Evolutionary conservation across 129 eudicot genomes (phyloP).

Genomic region (Mikania micrantha): DNA sequence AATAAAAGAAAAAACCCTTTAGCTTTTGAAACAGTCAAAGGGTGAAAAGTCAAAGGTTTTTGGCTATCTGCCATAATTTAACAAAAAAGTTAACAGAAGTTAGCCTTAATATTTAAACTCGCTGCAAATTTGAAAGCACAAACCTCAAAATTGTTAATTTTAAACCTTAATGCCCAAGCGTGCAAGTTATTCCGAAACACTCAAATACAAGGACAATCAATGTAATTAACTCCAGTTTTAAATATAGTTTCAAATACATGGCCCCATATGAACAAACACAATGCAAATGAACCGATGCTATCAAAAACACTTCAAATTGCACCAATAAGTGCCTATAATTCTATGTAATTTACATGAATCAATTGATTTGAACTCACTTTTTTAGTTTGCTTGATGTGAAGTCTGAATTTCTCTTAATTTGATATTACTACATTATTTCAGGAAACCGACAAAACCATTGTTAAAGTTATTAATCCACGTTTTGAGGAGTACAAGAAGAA

Average conservation of each 20-base stretch:
- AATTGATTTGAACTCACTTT: neutral
- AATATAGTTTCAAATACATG: neutral
- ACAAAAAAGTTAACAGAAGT: no score
- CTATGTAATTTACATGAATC: neutral
- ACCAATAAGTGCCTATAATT: neutral
- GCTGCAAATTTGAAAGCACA: no score
- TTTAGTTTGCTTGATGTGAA: neutral
- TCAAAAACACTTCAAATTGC: neutral
- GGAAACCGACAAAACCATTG: constrained; percentile 38
- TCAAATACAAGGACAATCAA: no score
- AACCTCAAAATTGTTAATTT: no score
- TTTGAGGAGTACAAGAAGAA: constrained; percentile 72
- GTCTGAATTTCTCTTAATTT: neutral
- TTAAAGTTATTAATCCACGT: constrained; percentile 20
- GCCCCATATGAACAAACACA: neutral
- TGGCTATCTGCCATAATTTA: no score
- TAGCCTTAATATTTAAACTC: no score
- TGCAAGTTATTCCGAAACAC: no score
- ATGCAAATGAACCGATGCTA: neutral
- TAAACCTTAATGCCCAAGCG: no score
- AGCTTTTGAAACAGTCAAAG: no score
- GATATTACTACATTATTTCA: constrained; percentile 21
- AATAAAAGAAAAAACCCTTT: no score
- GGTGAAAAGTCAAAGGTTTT: no score
- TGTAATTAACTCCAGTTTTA: no score